These are phyloP conservation scores for Metarhizium brunneum DNA, from an alignment of 2,329 filamentous ascomycete species.

Conservation along the genomic window DNA sequence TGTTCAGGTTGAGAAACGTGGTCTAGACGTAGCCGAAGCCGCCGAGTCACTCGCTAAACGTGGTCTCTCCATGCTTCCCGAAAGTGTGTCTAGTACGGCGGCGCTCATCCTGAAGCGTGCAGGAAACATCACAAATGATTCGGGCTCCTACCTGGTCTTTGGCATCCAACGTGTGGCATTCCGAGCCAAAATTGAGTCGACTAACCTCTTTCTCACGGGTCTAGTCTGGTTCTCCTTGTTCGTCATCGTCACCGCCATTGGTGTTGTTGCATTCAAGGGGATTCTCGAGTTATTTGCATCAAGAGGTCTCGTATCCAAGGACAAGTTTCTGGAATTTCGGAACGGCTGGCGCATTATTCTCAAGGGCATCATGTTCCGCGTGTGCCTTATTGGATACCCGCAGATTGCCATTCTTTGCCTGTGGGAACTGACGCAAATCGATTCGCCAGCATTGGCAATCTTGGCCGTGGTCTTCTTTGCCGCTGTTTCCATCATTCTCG, in stretches of 20 bases:
- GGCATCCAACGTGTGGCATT: constrained; percentile 88
- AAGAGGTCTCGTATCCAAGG: constrained; percentile 65
- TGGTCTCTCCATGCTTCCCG: constrained; percentile 39
- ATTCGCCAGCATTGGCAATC: constrained; percentile 80
- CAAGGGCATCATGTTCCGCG: constrained; percentile 86
- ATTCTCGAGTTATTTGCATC: constrained; percentile 67
- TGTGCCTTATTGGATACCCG: constrained; percentile 82
- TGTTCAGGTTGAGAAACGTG: constrained; percentile 67
- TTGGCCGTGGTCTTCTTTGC: constrained; percentile 81
- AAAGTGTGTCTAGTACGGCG: constrained; percentile 24
- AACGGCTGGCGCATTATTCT: constrained; percentile 86
- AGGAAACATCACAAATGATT: constrained; percentile 37
- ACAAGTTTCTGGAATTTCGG: constrained; percentile 86
- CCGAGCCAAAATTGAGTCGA: constrained; percentile 70
- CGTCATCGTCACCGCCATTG: constrained; percentile 61
- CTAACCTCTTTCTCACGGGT: constrained; percentile 88
- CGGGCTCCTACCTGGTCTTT: constrained; percentile 53
- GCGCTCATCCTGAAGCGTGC: constrained; percentile 30
- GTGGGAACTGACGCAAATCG: constrained; percentile 81
- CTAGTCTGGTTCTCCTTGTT: constrained; percentile 82
- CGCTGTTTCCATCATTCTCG: constrained; percentile 65
- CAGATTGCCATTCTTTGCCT: constrained; percentile 83
- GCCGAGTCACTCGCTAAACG: constrained; percentile 38
- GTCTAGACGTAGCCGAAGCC: constrained; percentile 26
- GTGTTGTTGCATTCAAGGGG: constrained; percentile 70